phyloP scores from a whole-genome alignment of 768 basidiomycete genomes.

The Trametes meyenii region DNA sequence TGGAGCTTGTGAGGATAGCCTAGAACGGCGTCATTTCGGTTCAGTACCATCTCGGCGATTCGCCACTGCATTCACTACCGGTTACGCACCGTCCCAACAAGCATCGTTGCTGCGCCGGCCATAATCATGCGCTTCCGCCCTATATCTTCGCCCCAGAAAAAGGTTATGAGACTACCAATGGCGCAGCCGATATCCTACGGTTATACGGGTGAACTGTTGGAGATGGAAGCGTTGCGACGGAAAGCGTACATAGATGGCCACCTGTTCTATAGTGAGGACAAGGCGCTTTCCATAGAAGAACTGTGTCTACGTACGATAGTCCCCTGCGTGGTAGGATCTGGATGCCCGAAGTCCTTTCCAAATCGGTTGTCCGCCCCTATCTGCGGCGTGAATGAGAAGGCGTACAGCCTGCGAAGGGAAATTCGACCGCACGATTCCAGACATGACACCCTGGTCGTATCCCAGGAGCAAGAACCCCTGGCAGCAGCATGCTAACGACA shows the following conservation, averaged over 20 bases:
- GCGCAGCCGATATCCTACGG: constrained; percentile 44
- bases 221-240: not conserved
- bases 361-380: constrained; percentile 47
- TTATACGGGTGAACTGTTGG: not conserved
- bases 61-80: too few relatives aligned
- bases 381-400: constrained; percentile 17
- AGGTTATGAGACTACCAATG: constrained; percentile 40
- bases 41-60: not conserved
- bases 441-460: constrained; percentile 48
- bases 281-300: not conserved
- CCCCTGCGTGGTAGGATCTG: constrained; percentile 42
- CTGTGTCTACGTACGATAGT: constrained; percentile 37
- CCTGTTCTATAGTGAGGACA: constrained; percentile 10
- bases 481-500: constrained; percentile 40
- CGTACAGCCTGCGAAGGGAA: not conserved
- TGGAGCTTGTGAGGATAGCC: constrained; percentile 44
- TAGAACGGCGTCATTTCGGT: constrained; percentile 2
- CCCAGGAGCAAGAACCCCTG: constrained; percentile 43
- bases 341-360: constrained; percentile 41
- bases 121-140: constrained; percentile 45
- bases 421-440: constrained; percentile 38
- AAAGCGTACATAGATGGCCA: constrained; percentile 38
- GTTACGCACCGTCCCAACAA: constrained; percentile 40
- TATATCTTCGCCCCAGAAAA: constrained; percentile 42
- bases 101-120: constrained; percentile 40